Conservation (phyloP, 106 monocot genomes). For the Cymbidium sinense region DNA sequence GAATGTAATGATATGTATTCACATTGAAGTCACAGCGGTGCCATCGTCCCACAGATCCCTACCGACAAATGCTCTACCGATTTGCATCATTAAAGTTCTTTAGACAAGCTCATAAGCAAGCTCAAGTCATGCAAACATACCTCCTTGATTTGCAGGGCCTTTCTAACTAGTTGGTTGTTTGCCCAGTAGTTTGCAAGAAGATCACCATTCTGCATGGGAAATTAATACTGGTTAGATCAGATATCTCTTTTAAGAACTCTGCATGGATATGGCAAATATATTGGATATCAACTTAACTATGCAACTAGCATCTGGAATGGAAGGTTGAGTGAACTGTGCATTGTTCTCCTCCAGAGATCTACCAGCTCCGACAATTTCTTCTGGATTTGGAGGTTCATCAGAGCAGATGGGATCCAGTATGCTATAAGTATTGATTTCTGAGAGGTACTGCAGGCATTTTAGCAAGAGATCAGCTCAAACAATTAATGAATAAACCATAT, state of each 20-base stretch:
- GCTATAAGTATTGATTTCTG: slow-evolving; percentile 2
- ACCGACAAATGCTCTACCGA: not conserved
- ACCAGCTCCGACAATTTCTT: not conserved
- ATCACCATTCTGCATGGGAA: slow-evolving; percentile 6
- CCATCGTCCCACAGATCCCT: slow-evolving; percentile 14
- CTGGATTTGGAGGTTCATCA: not conserved
- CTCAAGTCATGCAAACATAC: slow-evolving; percentile 12
- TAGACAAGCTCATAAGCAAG: too few relatives aligned
- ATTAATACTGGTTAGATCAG: not conserved
- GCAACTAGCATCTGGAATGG: not conserved
- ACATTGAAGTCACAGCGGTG: slow-evolving; percentile 12
- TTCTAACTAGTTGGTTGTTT: slow-evolving; percentile 32
- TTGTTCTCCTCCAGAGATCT: not conserved
- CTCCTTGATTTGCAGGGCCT: slow-evolving; percentile 35
- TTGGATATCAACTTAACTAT: slow-evolving; percentile 1
- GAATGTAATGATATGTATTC: not conserved
- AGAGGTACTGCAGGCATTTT: not conserved
- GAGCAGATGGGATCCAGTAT: slow-evolving; percentile 5
- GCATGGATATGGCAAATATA: not conserved
- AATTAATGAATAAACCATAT: not conserved
- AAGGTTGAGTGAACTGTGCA: not conserved
- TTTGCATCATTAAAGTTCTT: not conserved
- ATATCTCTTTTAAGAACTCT: not conserved
- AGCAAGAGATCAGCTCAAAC: not conserved
- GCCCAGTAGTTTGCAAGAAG: slow-evolving; percentile 32